Conservation (phyloP, 139 green algal genomes). For the Coccomyxa sp. region DNA sequence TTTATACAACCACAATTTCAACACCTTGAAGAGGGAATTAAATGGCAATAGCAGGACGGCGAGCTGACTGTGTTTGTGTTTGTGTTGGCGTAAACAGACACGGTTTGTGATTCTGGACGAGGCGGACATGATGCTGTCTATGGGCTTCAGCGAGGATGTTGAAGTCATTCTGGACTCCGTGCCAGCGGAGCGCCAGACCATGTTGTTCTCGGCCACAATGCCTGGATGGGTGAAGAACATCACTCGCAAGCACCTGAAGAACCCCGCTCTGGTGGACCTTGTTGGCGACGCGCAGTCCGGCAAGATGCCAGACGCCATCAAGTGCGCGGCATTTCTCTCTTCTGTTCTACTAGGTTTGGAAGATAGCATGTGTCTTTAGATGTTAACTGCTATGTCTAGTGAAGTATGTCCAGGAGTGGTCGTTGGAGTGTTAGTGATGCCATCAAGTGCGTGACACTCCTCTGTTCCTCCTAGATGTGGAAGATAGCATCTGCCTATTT, state of each 20-base stretch:
- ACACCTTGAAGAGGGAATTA: too few species aligned
- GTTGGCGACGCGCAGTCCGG: slow-evolving; percentile 81
- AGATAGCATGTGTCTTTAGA: too few species aligned
- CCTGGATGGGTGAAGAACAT: slow-evolving; percentile 93
- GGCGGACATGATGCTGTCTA: slow-evolving; percentile 96
- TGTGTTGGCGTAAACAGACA: not conserved
- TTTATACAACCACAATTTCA: too few species aligned
- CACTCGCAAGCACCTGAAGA: slow-evolving; percentile 64
- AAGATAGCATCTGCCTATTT: too few species aligned
- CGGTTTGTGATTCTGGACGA: slow-evolving; percentile 92
- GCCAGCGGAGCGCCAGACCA: slow-evolving; percentile 79
- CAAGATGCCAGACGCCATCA: slow-evolving; percentile 54
- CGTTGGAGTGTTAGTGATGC: too few species aligned
- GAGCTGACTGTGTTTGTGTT: too few species aligned
- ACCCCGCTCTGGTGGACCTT: slow-evolving; percentile 88
- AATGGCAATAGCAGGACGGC: too few species aligned
- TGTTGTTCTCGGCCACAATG: slow-evolving; percentile 97
- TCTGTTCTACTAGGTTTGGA: not conserved
- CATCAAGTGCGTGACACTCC: too few species aligned
- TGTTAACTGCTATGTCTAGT: too few species aligned
- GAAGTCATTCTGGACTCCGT: slow-evolving; percentile 84
- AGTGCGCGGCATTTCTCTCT: slow-evolving; percentile 1
- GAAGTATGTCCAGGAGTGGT: too few species aligned
- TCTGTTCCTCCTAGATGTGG: too few species aligned
- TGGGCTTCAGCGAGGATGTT: slow-evolving; percentile 98